phyloP scores from a whole-genome alignment of 139 green algal genomes.

The Chlorella sp. region DNA sequence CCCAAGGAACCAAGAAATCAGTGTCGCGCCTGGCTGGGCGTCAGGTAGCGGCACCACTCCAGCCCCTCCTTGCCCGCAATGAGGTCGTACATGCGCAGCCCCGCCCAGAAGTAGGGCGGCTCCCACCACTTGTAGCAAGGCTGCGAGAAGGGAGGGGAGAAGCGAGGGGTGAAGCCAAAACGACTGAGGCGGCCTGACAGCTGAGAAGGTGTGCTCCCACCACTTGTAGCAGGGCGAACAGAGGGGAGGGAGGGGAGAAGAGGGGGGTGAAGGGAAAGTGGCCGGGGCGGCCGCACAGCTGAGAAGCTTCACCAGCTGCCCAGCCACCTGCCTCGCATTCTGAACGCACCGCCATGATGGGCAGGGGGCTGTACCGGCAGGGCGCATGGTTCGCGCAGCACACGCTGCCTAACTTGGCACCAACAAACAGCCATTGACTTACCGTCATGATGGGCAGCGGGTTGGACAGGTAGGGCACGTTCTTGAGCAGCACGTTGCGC shows the following conservation, averaged over 20 bases:
- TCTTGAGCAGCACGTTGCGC: conserved; percentile 81
- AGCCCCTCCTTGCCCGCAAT: conserved; percentile 82
- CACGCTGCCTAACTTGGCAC: background rate
- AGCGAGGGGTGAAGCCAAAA: too few species aligned
- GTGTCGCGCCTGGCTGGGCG: conserved; percentile 52
- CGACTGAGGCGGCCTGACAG: background rate
- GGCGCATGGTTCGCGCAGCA: background rate
- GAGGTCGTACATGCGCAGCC: conserved; percentile 94
- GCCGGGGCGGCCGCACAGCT: too few species aligned
- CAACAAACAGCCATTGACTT: background rate
- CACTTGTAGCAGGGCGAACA: background rate
- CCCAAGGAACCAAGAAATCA: too few species aligned
- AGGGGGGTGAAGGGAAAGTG: too few species aligned
- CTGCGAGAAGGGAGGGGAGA: too few species aligned
- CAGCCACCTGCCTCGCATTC: too few species aligned
- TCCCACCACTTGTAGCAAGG: conserved; percentile 99
- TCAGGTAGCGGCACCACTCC: conserved; percentile 80
- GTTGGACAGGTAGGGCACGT: conserved; percentile 82
- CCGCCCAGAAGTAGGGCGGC: conserved; percentile 97
- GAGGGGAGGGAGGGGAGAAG: too few species aligned
- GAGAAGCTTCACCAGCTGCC: too few species aligned
- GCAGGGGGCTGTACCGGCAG: too few species aligned
- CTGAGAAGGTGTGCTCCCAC: background rate
- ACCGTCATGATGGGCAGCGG: conserved; percentile 91
- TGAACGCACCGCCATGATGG: background rate